A percentile compares a stretch with the other conserved stretches of the same genome.
phyloP scores from a whole-genome alignment of 139 green algal species.

The Nannochloris sp. region DNA sequence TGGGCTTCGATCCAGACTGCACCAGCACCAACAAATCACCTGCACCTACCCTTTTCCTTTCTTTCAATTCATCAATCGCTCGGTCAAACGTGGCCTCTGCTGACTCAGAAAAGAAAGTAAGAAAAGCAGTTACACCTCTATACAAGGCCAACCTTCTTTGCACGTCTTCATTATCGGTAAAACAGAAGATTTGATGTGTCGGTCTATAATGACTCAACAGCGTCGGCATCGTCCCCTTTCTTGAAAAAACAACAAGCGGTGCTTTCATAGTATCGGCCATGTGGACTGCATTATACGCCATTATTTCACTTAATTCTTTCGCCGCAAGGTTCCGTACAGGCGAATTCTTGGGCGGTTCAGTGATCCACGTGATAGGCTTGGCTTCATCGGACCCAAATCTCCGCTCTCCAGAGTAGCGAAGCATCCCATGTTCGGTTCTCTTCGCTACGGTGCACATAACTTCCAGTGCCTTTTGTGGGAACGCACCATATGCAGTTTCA shows the following conservation, averaged over 20 bases:
- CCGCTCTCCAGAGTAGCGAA: slow-evolving; percentile 45
- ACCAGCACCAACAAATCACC: slow-evolving; percentile 72
- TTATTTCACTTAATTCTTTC: slow-evolving; percentile 61
- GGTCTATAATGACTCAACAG: slow-evolving; percentile 82
- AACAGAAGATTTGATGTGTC: slow-evolving; percentile 68
- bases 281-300: slow-evolving; percentile 72
- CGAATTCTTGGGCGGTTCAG: slow-evolving; percentile 18
- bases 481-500: slow-evolving; percentile 61
- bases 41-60: slow-evolving; percentile 40
- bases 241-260: slow-evolving; percentile 40
- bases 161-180: slow-evolving; percentile 68
- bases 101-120: slow-evolving; percentile 43
- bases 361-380: slow-evolving; percentile 63
- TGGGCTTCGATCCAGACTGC: slow-evolving; percentile 67
- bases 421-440: slow-evolving; percentile 56
- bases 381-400: slow-evolving; percentile 61
- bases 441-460: slow-evolving; percentile 58
- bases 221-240: slow-evolving; percentile 63
- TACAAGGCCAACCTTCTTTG: slow-evolving; percentile 79
- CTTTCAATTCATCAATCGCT: slow-evolving; percentile 54
- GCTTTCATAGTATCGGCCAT: slow-evolving; percentile 83
- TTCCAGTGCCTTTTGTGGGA: slow-evolving; percentile 52
- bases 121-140: slow-evolving; percentile 59
- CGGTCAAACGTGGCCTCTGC: slow-evolving; percentile 60
- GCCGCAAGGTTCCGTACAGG: slow-evolving; percentile 12